A percentile compares a stretch with the other conserved stretches of the same genome.
phyloP scores from a whole-genome alignment of 2,329 filamentous ascomycete genomes.

The Clonostachys solani region DNA sequence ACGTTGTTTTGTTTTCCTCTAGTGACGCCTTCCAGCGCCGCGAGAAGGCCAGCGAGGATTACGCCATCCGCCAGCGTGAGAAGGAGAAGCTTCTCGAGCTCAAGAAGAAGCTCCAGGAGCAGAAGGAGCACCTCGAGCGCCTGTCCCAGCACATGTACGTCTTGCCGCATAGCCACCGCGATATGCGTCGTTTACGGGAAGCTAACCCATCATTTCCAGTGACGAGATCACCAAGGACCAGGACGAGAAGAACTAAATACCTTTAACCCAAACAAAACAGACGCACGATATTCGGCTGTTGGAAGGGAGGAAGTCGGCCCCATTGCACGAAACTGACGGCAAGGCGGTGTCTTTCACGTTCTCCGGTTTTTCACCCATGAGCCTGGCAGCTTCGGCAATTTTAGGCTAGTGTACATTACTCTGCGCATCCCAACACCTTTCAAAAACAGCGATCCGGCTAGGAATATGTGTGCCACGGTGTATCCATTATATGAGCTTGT shows the following conservation, averaged over 20 bases:
- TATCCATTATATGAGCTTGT: not conserved
- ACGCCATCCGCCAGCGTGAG: conserved; percentile 83
- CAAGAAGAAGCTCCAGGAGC: conserved; percentile 68
- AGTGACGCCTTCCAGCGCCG: conserved; percentile 93
- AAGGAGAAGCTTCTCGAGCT: conserved; percentile 82
- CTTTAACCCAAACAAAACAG: not conserved
- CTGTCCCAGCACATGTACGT: conserved; percentile 83
- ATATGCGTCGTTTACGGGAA: not conserved
- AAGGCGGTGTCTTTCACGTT: too few relatives aligned
- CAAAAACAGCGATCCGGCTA: not conserved
- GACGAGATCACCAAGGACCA: conserved; percentile 73
- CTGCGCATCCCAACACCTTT: not conserved
- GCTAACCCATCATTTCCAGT: conserved; percentile 34
- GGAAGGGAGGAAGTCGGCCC: too few relatives aligned
- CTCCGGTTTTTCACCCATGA: not conserved
- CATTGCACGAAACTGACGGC: too few relatives aligned
- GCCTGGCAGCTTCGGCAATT: not conserved
- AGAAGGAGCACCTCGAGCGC: conserved; percentile 79
- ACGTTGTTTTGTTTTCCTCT: conserved; percentile 4
- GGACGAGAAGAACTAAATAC: conserved; percentile 57
- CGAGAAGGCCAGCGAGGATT: conserved; percentile 82
- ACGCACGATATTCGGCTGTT: too few relatives aligned
- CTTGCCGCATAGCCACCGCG: not conserved
- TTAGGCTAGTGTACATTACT: conserved; percentile 31
- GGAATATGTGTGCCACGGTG: not conserved